Evolutionary conservation across 495 filamentous ascomycete genomes (phyloP), one percentile per base, ranked within the genome.

Genomic region (Podospora pseudoanserina): DNA sequence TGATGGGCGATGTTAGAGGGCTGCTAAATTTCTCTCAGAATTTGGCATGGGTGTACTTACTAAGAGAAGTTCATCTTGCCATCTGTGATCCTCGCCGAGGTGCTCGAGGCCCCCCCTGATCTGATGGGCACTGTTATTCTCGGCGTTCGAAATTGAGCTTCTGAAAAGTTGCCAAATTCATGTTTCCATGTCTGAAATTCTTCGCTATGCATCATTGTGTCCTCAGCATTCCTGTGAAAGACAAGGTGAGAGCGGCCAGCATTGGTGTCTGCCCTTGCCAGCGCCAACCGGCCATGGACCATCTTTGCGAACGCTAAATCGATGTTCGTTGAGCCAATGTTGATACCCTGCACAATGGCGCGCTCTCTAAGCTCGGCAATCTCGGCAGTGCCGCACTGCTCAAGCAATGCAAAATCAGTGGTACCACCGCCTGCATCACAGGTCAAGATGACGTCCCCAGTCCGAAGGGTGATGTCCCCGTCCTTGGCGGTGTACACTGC

Each of bases 321-420:
- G 13, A 61, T 61, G 59, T 61, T 61, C 5, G 59, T 61, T 4
- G 59, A 61, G 4, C 59, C 59, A n/a, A 61, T 61, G 26, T 61
- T 30, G 16, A 26, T 61, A 13, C 59, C 59, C 26, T 61, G 59
- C 15, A 61, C 26, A 18, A 32, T 27, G 20, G 59, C n/a, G 16
- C 26, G 20, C 18, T 61, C 59, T 7, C 26, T 7, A 7, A 61
- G 59, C 26, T 61, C 59, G 19, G 5, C 26, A 61, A 61, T 5
- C 16, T 32, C 59, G 19, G 26, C 27, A 9, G 20, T 20, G 16
- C 59, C 59, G 59, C 30, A 30, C 59, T 61, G 59, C 59, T 61
- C 59, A 18, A 61, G 59, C 23, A 61, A 20, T 0, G 59, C 59
- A 32, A 61, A 30, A 20, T 61, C 59, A 5, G 59, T 61, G n/a